These are phyloP conservation scores for Venturia asperata DNA, from an alignment of 2,329 filamentous ascomycete species.

Conservation along the genomic window DNA sequence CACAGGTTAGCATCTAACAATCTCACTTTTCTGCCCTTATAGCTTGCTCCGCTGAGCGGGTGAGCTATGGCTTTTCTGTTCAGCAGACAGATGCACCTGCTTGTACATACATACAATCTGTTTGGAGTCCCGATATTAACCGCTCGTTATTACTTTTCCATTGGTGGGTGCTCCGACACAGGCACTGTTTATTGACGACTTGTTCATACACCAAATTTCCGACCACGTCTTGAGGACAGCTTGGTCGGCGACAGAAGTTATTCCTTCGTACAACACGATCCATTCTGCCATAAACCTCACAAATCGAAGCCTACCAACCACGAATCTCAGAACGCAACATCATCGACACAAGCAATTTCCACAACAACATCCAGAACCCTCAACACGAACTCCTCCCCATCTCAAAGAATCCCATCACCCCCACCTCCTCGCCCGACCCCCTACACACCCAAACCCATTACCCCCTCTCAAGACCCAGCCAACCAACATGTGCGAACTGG, in stretches of 20 bases:
- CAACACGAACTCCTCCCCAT: not conserved
- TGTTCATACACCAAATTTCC: not conserved
- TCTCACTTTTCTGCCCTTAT: constrained; percentile 1
- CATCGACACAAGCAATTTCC: not conserved
- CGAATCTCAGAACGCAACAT: not conserved
- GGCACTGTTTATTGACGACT: not conserved
- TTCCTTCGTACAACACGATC: not conserved
- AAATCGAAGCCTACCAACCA: not conserved
- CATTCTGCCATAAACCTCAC: not conserved
- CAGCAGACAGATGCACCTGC: constrained; percentile 7
- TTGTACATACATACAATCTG: constrained; percentile 1
- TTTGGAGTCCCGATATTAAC: not conserved
- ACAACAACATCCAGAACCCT: not conserved
- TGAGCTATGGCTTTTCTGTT: not conserved
- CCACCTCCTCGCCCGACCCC: not conserved
- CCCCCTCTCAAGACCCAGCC: not conserved
- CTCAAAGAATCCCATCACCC: not conserved
- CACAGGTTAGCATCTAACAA: not conserved
- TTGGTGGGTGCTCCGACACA: not conserved
- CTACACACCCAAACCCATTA: not conserved
- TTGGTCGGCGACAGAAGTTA: not conserved
- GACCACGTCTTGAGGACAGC: not conserved
- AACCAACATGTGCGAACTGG: constrained; percentile 29
- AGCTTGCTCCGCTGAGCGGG: not conserved
- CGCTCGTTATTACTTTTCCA: not conserved